These are phyloP conservation scores for Albizia julibrissin DNA, from an alignment of 306 rosid genomes.

Conservation along the genomic window DNA sequence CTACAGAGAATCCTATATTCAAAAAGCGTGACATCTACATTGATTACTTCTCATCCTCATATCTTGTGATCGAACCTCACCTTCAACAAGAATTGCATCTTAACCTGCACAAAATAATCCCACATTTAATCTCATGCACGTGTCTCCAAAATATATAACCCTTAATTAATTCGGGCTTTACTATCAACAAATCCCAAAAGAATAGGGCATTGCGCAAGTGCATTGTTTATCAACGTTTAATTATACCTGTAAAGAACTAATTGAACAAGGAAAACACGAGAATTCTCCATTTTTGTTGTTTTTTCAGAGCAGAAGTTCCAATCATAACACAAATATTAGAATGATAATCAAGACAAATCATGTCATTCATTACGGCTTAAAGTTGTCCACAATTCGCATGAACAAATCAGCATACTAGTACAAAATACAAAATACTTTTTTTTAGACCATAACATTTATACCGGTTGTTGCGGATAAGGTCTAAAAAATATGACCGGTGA, in stretches of 20 bases:
- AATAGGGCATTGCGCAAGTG: background rate
- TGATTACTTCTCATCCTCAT: slow-evolving; percentile 41
- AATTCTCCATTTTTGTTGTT: slow-evolving; percentile 17
- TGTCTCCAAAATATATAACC: background rate
- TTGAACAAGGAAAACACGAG: background rate
- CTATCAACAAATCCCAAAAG: background rate
- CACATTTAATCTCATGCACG: slow-evolving; percentile 27
- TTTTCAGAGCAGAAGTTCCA: slow-evolving; percentile 7
- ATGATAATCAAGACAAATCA: slow-evolving; percentile 4
- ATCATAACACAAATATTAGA: slow-evolving; percentile 1
- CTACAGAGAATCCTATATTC: slow-evolving; percentile 23
- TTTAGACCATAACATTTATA: no score
- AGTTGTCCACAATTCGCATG: slow-evolving; percentile 12
- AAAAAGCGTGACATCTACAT: slow-evolving; percentile 30
- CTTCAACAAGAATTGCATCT: slow-evolving; percentile 92
- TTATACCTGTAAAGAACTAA: slow-evolving; percentile 1
- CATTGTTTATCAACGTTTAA: slow-evolving; percentile 1
- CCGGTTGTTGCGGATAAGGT: no score
- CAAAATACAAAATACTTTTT: no score
- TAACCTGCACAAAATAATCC: slow-evolving; percentile 57
- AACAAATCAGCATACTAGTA: slow-evolving; percentile 16
- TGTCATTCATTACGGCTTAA: background rate
- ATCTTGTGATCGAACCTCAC: slow-evolving; percentile 88
- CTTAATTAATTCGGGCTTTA: slow-evolving; percentile 4
- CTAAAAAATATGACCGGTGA: no score